Base-by-base conservation (phyloP, 345 rosid species). In the Xanthoceras sorbifolium region DNA sequence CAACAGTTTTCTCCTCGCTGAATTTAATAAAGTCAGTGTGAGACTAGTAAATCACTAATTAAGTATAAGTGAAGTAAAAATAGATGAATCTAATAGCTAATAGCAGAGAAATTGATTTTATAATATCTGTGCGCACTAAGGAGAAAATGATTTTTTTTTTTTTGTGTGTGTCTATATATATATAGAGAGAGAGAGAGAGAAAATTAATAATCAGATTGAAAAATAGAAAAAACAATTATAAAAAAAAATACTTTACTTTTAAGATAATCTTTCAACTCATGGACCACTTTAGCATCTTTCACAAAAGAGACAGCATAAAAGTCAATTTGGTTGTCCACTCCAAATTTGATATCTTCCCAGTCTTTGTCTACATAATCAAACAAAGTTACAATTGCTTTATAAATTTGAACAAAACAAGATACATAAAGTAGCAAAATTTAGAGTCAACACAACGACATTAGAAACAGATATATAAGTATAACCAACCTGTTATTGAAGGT, bases 271-370 rank as follows among this genome's bases (percentile, higher is more conserved):
- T 95, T 92, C 82, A 95, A 81, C 84, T 92, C 97, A 70, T 87
- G 89, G 66, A 93, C 94, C 82, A 95, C 98, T 84, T 90, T 80
- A 79, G 97, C 99, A 87, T 95, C 99, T 83, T 95, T 95, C 59
- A 95, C 99, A 81, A 95, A 95, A 48, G 98, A 95, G 48, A 95
- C 99, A 9, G 99, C 99, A 77, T 93, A 95, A 78, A 89, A 95
- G 86, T 95, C 99, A 20, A 92, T 97, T 89, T 92, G 88, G 83
- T 93, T 93, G 78, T 93, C 99, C 81, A 95, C 97, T 72, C 99
- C 99, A 82, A 95, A 95, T 82, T 93, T 95, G 66, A 95, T 95
- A 82, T 95, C 99, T 83, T 92, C 99, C 98, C 99, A 93, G 86
- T 95, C 99, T 85, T 95, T 95, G 69, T 95, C 99, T 95, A 89